Base-by-base conservation (phyloP, 106 monocot genomes). In the Acanthochlamys bracteata region DNA sequence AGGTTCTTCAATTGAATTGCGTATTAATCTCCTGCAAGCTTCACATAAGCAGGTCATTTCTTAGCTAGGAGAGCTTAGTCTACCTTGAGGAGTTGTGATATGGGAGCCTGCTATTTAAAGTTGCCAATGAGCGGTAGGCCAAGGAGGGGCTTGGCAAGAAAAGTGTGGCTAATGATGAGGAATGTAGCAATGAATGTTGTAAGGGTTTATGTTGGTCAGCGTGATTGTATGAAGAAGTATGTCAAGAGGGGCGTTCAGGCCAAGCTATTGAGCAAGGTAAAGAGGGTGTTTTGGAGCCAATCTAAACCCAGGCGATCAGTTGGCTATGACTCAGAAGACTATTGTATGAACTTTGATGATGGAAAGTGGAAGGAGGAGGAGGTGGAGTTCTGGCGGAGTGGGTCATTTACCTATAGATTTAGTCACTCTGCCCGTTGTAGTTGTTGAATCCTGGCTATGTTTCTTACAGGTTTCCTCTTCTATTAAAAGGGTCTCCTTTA, bases 321-420 rank as follows among this genome's bases (percentile, higher is more conserved):
- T 15, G 58, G 39, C 19, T 82, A 82, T 10, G 78, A 82, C 65
- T 46, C 60, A 3, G 66, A 22, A 22, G 78, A 67, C 24, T 82
- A 82, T 56, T 64, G 61, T 0, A 39, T 43, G 53, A 82, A 82
- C 53, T 82, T 82, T 26, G 82, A 82, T 45, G 82, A 77, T 60
- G 82, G 82, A 7, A 41, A 19, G 53, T 82, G 82, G 82, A 82
- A 73, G 54, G 82, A 77, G 52, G 75, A 75, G 25, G 82, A 76
- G n/a, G n/a, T n/a, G 39, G 72, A 63, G 68, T 66, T 61, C 41
- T 39, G 42, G 65, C 59, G 55, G 39, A 45, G 71, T 55, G 70
- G 70, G 19, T 75, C 75, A 2, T 75, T 80, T 57, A 66, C 66
- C 10, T 63, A 52, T 43, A 70, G 75, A 57, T 60, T 67, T 27